Percentiles rank a stretch among this genome's conserved stretches.
These are phyloP conservation scores for Fremontodendron californicum DNA, from an alignment of 345 rosid species.

Conservation along the genomic window DNA sequence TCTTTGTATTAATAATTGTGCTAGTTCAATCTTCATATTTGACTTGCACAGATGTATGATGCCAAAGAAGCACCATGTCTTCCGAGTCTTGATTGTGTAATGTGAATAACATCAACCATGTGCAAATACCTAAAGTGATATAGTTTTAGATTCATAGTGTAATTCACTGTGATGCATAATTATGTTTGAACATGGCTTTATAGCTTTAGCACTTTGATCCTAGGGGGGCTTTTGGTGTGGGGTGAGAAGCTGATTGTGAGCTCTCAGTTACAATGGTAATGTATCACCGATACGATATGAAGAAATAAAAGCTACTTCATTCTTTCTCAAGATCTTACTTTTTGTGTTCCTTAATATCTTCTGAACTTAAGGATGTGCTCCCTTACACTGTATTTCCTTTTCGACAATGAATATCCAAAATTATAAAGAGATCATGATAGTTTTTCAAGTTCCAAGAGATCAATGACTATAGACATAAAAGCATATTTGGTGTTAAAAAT, in stretches of 20 bases:
- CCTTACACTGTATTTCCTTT: neutral
- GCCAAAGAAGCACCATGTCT: neutral
- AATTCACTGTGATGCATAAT: neutral
- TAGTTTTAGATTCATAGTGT: neutral
- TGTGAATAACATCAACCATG: neutral
- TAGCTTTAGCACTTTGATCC: neutral
- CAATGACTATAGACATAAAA: neutral
- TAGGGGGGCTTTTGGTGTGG: neutral
- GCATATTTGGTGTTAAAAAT: neutral
- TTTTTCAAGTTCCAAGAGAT: neutral
- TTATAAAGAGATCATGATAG: neutral
- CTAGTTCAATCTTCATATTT: neutral
- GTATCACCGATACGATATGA: neutral
- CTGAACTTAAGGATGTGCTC: neutral
- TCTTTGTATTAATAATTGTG: neutral
- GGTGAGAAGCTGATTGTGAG: neutral
- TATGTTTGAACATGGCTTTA: slow-evolving; percentile 41
- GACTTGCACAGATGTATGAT: neutral
- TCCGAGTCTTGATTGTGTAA: neutral
- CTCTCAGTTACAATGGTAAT: neutral
- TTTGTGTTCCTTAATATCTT: neutral
- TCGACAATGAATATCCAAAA: neutral
- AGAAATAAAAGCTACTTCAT: neutral
- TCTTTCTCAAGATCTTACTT: neutral
- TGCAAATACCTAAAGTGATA: neutral